Base-by-base conservation (phyloP, 2,329 filamentous ascomycete species). In the Aspergillus puulaauensis region DNA sequence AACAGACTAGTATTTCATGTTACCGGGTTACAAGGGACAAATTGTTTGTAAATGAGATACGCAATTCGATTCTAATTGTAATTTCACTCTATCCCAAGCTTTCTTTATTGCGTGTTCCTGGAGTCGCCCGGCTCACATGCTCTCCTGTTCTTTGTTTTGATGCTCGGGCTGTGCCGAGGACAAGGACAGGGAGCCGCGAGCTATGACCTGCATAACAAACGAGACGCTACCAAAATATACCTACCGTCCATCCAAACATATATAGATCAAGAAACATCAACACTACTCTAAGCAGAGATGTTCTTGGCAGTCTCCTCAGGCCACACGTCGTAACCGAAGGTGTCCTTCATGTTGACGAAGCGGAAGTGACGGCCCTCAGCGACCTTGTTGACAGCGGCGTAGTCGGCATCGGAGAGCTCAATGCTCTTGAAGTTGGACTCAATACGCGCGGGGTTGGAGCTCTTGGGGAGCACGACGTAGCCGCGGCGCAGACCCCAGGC, bases 331-430 rank as follows among this genome's bases (percentile, higher is more conserved):
- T 89, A 90, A 6, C 89, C 89, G 72, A 91, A 91, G 1, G 86
- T 90, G 63, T 90, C 88, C 81, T 90, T 91, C 88, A 91, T 91
- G 77, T 91, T 90, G 58, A 91, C 88, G 68, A 91, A 91, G 39
- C 89, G 84, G 24, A 82, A 84, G 73, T 89, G 85, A 52, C 88
- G 81, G 37, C 85, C 85, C 70, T 84, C 80, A 1, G 87, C 86
- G 7, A 90, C 87, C 60, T 79, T 69, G 74, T 88, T 82, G 54
- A 89, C 80, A 14, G 81, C 85, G 60, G 80, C 77, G 66, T 87
- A 82, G 64, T 88, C 83, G 54, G 81, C 79, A 40, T 82, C 78
- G 45, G 77, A 75, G 58, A 90, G 77, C 68, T 83, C 75, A 31
- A 86, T 86, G 61, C 83, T 81, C 69, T 86, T 78, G 68, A 86